Evolutionary conservation across 2,329 filamentous ascomycete genomes (phyloP).

Genomic region (Claviceps capensis): DNA sequence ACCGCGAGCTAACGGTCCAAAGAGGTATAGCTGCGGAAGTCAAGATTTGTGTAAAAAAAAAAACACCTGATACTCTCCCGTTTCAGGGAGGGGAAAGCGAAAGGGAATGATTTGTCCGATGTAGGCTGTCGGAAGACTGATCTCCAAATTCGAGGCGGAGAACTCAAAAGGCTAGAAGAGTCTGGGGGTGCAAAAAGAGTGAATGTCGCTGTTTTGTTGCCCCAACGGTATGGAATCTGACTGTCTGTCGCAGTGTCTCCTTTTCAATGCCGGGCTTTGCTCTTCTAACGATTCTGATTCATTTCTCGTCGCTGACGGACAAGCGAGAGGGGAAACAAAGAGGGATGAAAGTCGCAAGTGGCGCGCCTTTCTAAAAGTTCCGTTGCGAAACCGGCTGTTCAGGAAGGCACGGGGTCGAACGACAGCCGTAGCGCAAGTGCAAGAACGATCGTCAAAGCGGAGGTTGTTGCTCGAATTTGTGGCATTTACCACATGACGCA

Average conservation of each 20-base stretch:
- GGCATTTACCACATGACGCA: conserved; percentile 7
- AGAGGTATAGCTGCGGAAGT: conserved; percentile 14
- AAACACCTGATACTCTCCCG: conserved; percentile 1
- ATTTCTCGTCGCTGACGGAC: conserved; percentile 5
- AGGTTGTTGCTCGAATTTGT: conserved; percentile 2
- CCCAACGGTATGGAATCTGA: background rate
- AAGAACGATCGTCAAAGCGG: conserved; percentile 1
- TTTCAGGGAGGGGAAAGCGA: background rate
- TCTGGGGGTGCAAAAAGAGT: background rate
- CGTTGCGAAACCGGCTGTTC: background rate
- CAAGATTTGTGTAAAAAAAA: conserved; percentile 2
- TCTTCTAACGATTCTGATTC: conserved; percentile 2
- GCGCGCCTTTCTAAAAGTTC: background rate
- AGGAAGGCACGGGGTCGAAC: background rate
- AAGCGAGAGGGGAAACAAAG: background rate
- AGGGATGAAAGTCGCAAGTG: background rate
- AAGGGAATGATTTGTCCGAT: background rate
- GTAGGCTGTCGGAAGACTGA: background rate
- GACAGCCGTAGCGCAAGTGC: background rate
- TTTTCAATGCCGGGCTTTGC: conserved; percentile 1
- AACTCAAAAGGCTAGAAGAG: background rate
- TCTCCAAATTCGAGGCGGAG: conserved; percentile 1
- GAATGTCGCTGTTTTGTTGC: background rate
- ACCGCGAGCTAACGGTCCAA: conserved; percentile 12
- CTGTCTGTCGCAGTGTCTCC: background rate